phyloP scores from a whole-genome alignment of 2,329 filamentous ascomycete genomes.

The Neoscytalidium dimidiatum region DNA sequence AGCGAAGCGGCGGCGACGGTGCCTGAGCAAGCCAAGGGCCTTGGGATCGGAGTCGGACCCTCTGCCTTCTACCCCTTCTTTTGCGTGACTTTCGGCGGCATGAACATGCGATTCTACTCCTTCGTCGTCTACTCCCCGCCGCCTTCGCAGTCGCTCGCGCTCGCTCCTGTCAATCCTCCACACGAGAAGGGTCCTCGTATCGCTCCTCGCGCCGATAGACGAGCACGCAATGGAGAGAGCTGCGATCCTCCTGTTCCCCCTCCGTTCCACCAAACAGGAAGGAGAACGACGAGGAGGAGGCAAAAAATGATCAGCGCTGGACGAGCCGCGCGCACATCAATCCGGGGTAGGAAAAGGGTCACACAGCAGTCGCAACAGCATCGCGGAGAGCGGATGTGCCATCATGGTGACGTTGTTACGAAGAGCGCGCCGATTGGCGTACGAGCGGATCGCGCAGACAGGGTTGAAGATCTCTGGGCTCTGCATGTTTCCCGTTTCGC shows the following conservation, averaged over 20 bases:
- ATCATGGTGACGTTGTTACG: not conserved
- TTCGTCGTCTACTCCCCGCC: not conserved
- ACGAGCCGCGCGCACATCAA: slow-evolving; percentile 1
- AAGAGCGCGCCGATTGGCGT: not conserved
- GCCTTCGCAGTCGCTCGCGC: no score
- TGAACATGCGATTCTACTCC: no score
- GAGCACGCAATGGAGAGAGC: not conserved
- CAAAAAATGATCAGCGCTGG: not conserved
- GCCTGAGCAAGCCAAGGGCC: no score
- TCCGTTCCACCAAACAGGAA: not conserved
- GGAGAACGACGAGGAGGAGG: not conserved
- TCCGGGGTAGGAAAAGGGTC: not conserved
- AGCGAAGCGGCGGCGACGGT: no score
- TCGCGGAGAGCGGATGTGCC: not conserved
- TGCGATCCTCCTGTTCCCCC: not conserved
- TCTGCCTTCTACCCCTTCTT: no score
- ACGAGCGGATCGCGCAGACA: not conserved
- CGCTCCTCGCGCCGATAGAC: not conserved
- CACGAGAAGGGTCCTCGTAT: not conserved
- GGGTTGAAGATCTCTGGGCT: not conserved
- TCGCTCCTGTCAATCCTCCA: not conserved
- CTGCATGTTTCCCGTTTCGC: not conserved
- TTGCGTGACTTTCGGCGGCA: no score
- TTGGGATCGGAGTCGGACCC: no score
- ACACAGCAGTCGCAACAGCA: no score